These are phyloP conservation scores for Serendipita sp. DNA, from an alignment of 768 basidiomycete species.

Conservation along the genomic window DNA sequence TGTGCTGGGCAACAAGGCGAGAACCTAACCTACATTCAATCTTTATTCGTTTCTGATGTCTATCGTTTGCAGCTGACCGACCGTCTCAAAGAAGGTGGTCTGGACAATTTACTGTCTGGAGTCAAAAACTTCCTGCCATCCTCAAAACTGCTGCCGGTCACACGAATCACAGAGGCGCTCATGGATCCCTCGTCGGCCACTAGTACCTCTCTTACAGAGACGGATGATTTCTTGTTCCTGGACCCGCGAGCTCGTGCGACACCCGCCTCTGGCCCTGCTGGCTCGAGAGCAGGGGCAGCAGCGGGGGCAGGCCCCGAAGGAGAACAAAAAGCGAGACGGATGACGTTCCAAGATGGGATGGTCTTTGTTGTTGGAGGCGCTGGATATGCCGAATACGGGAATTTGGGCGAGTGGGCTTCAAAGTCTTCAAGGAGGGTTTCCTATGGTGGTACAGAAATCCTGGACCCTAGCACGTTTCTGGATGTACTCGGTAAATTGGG, in stretches of 20 bases:
- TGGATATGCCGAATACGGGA: conserved; percentile 94
- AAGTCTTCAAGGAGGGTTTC: conserved; percentile 72
- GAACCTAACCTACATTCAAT: conserved; percentile 13
- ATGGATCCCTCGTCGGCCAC: conserved; percentile 95
- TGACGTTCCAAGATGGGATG: conserved; percentile 76
- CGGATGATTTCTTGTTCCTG: conserved; percentile 88
- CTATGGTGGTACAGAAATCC: conserved; percentile 91
- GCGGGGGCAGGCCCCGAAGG: conserved; percentile 16
- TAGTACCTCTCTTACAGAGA: conserved; percentile 87
- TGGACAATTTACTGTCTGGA: conserved; percentile 91
- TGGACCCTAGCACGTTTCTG: conserved; percentile 79
- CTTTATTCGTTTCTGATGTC: neutral
- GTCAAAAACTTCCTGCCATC: conserved; percentile 96
- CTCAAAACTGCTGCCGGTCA: conserved; percentile 83
- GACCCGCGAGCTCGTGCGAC: conserved; percentile 67
- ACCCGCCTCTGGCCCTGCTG: conserved; percentile 28
- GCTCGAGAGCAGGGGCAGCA: conserved; percentile 19
- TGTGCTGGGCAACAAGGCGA: conserved; percentile 72
- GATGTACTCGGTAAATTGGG: conserved; percentile 50
- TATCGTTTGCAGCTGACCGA: conserved; percentile 55
- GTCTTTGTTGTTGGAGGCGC: conserved; percentile 95
- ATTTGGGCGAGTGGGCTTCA: conserved; percentile 82
- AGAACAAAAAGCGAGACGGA: conserved; percentile 29
- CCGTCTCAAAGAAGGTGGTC: conserved; percentile 83
- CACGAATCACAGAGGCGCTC: conserved; percentile 83